These are phyloP conservation scores for Taiozyma sp. DNA, from an alignment of 1,139 yeast genomes.

Conservation along the genomic window DNA sequence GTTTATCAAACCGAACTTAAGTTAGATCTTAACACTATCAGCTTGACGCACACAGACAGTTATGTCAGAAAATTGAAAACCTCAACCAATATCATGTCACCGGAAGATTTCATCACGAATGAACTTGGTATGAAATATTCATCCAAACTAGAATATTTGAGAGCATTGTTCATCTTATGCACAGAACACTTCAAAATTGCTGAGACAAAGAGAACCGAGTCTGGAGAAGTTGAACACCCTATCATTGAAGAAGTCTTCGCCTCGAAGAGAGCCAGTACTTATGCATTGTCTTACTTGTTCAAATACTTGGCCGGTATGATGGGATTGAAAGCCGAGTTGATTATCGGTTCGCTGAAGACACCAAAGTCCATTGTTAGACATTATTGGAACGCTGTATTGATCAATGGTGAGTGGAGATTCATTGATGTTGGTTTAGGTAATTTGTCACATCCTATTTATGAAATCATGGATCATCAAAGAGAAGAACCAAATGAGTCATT, in stretches of 20 bases:
- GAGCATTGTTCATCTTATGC: slow-evolving; percentile 59
- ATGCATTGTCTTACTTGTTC: slow-evolving; percentile 73
- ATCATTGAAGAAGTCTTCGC: slow-evolving; percentile 27
- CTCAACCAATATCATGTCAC: slow-evolving; percentile 28
- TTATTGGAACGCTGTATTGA: slow-evolving; percentile 77
- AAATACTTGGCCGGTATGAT: slow-evolving; percentile 67
- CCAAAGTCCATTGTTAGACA: slow-evolving; percentile 76
- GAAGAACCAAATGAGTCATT: slow-evolving; percentile 35
- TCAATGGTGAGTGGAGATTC: slow-evolving; percentile 74
- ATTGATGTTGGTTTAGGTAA: slow-evolving; percentile 67
- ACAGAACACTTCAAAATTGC: slow-evolving; percentile 43
- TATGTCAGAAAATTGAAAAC: slow-evolving; percentile 21
- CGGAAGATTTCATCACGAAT: slow-evolving; percentile 42
- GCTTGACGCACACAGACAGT: slow-evolving; percentile 27
- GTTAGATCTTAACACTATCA: slow-evolving; percentile 28
- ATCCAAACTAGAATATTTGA: slow-evolving; percentile 45
- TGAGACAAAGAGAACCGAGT: slow-evolving; percentile 26
- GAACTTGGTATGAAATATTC: slow-evolving; percentile 38
- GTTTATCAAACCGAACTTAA: slow-evolving; percentile 23
- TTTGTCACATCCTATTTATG: slow-evolving; percentile 42
- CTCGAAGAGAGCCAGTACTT: slow-evolving; percentile 52
- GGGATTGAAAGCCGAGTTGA: slow-evolving; percentile 67
- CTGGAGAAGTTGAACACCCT: slow-evolving; percentile 25
- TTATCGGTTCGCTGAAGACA: slow-evolving; percentile 77
- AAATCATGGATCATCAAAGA: slow-evolving; percentile 27